Evolutionary conservation across 2,329 filamentous ascomycete genomes (phyloP).

Genomic region (Tympanopsis confertula): DNA sequence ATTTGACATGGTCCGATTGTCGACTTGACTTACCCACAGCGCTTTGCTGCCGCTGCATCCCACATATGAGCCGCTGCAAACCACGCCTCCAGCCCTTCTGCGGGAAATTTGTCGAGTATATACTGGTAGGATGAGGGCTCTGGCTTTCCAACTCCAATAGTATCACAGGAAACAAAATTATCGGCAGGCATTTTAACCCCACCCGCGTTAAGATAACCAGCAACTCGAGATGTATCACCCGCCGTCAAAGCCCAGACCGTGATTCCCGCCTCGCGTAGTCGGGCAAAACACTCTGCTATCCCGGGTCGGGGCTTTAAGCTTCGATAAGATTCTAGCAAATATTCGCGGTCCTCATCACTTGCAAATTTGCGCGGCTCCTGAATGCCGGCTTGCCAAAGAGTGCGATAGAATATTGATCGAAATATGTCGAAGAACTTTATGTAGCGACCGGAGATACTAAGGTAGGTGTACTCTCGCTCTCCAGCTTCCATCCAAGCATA

Average conservation of each 20-base stretch:
- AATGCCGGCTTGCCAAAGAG: slow-evolving; percentile 29
- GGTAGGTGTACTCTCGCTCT: slow-evolving; percentile 36
- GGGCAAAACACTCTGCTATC: slow-evolving; percentile 24
- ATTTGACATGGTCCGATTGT: no score
- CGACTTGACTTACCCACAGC: slow-evolving; percentile 25
- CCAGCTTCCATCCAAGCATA: slow-evolving; percentile 32
- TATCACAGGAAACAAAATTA: slow-evolving; percentile 39
- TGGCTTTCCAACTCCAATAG: slow-evolving; percentile 34
- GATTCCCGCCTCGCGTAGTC: slow-evolving; percentile 30
- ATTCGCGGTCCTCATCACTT: slow-evolving; percentile 26
- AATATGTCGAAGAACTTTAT: slow-evolving; percentile 28
- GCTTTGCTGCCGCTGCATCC: slow-evolving; percentile 40
- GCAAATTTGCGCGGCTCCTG: slow-evolving; percentile 25
- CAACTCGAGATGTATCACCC: slow-evolving; percentile 33
- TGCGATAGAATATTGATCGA: slow-evolving; percentile 32
- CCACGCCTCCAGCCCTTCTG: slow-evolving; percentile 25
- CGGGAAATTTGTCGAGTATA: slow-evolving; percentile 26
- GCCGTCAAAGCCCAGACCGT: slow-evolving; percentile 41
- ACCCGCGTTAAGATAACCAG: slow-evolving; percentile 34
- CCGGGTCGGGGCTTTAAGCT: slow-evolving; percentile 23
- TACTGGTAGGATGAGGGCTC: slow-evolving; percentile 30
- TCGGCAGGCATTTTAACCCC: slow-evolving; percentile 35
- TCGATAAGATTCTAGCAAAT: slow-evolving; percentile 23
- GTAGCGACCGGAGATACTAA: slow-evolving; percentile 30
- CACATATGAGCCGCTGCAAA: slow-evolving; percentile 49